Conservation (phyloP, 305 asterid genomes). For the Fraxinus velutina region DNA sequence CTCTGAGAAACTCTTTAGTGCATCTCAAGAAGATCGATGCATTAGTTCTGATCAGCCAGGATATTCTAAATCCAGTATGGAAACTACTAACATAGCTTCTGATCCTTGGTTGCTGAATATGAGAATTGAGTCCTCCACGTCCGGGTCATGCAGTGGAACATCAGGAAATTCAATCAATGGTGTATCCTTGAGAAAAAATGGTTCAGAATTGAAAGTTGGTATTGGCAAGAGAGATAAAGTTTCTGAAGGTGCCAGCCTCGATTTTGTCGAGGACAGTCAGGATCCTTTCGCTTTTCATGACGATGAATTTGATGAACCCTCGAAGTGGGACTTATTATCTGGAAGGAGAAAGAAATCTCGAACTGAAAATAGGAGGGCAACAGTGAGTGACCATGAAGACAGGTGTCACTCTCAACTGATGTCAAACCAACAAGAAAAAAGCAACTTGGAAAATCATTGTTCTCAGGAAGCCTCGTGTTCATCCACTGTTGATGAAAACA, state of each 20-base stretch:
- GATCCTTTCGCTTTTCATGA: slow-evolving; percentile 91
- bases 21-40: slow-evolving; percentile 33
- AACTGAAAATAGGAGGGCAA: slow-evolving; percentile 37
- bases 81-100: slow-evolving; percentile 31
- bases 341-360: slow-evolving; percentile 38
- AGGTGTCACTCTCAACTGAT: slow-evolving; percentile 24
- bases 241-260: slow-evolving; percentile 21
- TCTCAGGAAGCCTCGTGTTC: slow-evolving; percentile 60
- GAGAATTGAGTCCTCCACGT: slow-evolving; percentile 60
- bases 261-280: slow-evolving; percentile 37
- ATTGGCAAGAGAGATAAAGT: slow-evolving; percentile 29
- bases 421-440: slow-evolving; percentile 55
- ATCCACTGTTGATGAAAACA: slow-evolving; percentile 40
- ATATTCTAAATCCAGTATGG: slow-evolving; percentile 35
- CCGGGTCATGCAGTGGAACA: slow-evolving; percentile 60
- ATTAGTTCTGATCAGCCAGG: slow-evolving; percentile 32
- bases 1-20: slow-evolving; percentile 44
- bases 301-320: slow-evolving; percentile 52
- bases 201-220: slow-evolving; percentile 35
- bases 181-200: slow-evolving; percentile 28
- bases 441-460: slow-evolving; percentile 34
- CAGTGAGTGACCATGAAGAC: slow-evolving; percentile 31
- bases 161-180: slow-evolving; percentile 32
- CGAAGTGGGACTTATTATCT: slow-evolving; percentile 81
- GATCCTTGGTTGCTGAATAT: slow-evolving; percentile 51